phyloP scores from a whole-genome alignment of 495 filamentous ascomycete genomes.

The Acidomyces sp. region DNA sequence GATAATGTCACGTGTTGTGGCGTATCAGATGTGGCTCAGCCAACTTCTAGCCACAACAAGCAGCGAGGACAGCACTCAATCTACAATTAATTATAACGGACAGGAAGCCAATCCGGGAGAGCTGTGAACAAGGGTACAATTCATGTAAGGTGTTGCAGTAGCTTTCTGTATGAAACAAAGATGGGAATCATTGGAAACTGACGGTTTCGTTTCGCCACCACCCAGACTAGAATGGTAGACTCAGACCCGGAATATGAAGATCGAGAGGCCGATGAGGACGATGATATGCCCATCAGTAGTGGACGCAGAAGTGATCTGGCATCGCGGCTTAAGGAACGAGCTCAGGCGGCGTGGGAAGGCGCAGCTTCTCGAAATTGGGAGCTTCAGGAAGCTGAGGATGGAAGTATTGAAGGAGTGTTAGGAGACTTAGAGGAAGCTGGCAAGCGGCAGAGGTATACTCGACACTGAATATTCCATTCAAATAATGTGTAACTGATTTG shows the following conservation, averaged over 20 bases:
- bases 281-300: constrained; percentile 8
- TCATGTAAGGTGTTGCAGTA: too few relatives aligned
- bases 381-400: constrained; percentile 64
- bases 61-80: too few relatives aligned
- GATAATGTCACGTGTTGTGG: too few relatives aligned
- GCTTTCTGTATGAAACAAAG: too few relatives aligned
- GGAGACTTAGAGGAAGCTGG: constrained; percentile 55
- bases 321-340: constrained; percentile 18
- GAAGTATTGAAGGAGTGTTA: constrained; percentile 56
- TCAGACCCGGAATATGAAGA: constrained; percentile 77
- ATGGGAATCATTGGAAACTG: too few relatives aligned
- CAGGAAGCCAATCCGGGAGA: too few relatives aligned
- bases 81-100: too few relatives aligned
- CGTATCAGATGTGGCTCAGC: too few relatives aligned
- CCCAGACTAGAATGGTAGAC: constrained; percentile 48
- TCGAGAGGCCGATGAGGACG: constrained; percentile 74
- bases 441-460: constrained; percentile 58
- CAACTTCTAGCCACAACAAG: too few relatives aligned
- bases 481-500: not conserved
- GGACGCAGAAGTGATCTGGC: constrained; percentile 13
- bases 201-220: too few relatives aligned
- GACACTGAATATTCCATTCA: not conserved
- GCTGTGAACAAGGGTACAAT: too few relatives aligned
- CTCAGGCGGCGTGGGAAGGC: constrained; percentile 44
- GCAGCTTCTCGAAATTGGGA: constrained; percentile 31